Evolutionary conservation across 345 rosid species (phyloP).

Genomic region (Firmiana major): DNA sequence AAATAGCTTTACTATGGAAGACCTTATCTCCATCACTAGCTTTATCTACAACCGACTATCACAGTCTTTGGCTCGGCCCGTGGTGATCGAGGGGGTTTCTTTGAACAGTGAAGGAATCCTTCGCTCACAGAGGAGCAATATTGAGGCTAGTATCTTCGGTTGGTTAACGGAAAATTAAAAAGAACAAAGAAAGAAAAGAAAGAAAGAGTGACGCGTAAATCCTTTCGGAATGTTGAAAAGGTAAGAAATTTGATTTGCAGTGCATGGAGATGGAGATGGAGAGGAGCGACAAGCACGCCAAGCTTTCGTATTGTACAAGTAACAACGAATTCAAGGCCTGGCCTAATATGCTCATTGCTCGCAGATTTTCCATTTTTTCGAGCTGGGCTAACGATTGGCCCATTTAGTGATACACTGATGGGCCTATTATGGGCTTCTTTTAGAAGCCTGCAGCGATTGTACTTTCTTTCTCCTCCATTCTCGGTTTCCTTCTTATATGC

Average conservation of each 20-base stretch:
- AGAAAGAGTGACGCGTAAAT: neutral
- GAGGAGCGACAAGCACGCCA: too few relatives aligned
- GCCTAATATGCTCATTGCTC: neutral
- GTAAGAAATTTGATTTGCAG: neutral
- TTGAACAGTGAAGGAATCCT: neutral
- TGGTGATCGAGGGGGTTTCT: neutral
- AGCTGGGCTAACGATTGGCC: too few relatives aligned
- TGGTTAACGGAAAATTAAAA: too few relatives aligned
- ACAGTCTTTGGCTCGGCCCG: neutral
- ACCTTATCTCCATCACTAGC: conserved; percentile 47
- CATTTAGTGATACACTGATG: too few relatives aligned
- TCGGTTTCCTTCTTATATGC: too few relatives aligned
- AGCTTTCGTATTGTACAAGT: too few relatives aligned
- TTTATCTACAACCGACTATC: neutral
- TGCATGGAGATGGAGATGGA: neutral
- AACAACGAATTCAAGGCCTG: too few relatives aligned
- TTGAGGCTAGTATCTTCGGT: neutral
- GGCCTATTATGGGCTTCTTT: too few relatives aligned
- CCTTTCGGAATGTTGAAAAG: neutral
- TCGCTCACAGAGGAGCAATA: neutral
- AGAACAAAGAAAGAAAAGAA: too few relatives aligned
- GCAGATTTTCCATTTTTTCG: too few relatives aligned
- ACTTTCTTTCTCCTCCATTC: too few relatives aligned
- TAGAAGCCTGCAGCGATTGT: too few relatives aligned
- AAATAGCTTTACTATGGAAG: conserved; percentile 73